These are phyloP conservation scores for Dendrobium officinale DNA, from an alignment of 106 monocot genomes.

Conservation along the genomic window DNA sequence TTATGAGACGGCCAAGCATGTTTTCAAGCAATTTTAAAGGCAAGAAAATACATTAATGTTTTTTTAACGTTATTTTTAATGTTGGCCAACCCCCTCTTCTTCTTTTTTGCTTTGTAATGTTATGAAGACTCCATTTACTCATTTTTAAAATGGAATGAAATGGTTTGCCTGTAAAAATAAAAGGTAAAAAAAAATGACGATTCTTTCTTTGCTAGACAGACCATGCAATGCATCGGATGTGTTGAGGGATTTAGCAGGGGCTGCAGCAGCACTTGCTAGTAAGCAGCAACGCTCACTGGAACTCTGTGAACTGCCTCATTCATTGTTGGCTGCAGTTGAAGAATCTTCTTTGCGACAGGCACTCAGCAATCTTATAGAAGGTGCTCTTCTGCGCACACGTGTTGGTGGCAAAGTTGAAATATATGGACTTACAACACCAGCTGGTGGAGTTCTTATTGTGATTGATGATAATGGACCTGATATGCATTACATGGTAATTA, in stretches of 20 bases:
- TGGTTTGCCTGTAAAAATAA: too few relatives aligned
- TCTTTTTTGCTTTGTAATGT: too few relatives aligned
- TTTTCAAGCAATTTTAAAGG: too few relatives aligned
- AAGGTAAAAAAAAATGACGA: neutral
- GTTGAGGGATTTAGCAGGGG: conserved; percentile 65
- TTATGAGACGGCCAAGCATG: too few relatives aligned
- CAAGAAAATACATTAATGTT: too few relatives aligned
- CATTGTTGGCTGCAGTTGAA: conserved; percentile 63
- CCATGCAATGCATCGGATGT: conserved; percentile 64
- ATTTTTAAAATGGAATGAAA: too few relatives aligned
- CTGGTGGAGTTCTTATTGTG: conserved; percentile 67
- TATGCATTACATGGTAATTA: conserved; percentile 88
- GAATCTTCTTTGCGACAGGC: conserved; percentile 80
- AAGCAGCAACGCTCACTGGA: conserved; percentile 57
- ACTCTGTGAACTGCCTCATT: conserved; percentile 28
- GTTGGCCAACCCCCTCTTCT: too few relatives aligned
- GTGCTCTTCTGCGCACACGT: conserved; percentile 66
- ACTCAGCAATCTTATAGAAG: conserved; percentile 89
- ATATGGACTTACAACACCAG: conserved; percentile 56
- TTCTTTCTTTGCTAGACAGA: conserved; percentile 66
- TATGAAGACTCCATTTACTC: too few relatives aligned
- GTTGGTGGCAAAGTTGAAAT: conserved; percentile 67
- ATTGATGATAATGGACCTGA: conserved; percentile 94
- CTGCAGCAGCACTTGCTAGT: conserved; percentile 56
- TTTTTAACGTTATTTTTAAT: too few relatives aligned